Conservation (phyloP, 371 early-diverging fungal genomes). For the Apophysomyces elegans region DNA sequence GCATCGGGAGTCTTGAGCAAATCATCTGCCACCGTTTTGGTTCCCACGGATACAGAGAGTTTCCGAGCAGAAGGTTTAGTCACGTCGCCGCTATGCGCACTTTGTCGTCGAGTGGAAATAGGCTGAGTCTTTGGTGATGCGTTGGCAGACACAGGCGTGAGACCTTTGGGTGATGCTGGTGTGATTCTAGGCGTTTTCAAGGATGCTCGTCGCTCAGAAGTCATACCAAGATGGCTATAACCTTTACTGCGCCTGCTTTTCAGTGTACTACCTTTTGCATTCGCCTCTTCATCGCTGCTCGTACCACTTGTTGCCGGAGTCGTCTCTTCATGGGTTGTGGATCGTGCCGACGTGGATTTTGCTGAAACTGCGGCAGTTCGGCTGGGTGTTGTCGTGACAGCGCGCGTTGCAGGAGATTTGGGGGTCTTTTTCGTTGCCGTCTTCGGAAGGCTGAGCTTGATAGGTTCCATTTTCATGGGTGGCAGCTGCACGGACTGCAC, state of each 20-base stretch:
- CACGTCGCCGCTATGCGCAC: not conserved
- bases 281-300: slow-evolving; percentile 26
- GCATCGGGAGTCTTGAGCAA: slow-evolving; percentile 15
- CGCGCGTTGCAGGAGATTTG: slow-evolving; percentile 2
- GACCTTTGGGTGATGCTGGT: slow-evolving; percentile 5
- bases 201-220: slow-evolving; percentile 16
- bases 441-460: slow-evolving; percentile 35
- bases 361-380: not conserved
- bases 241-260: slow-evolving; percentile 2
- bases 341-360: not conserved
- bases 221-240: slow-evolving; percentile 11
- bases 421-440: not conserved
- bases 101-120: slow-evolving; percentile 15
- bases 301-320: slow-evolving; percentile 11
- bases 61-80: slow-evolving; percentile 18
- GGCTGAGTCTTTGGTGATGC: slow-evolving; percentile 20
- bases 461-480: slow-evolving; percentile 56
- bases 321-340: not conserved
- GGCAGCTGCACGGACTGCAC: slow-evolving; percentile 46
- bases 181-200: slow-evolving; percentile 14
- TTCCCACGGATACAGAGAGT: slow-evolving; percentile 23
- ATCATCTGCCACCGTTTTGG: slow-evolving; percentile 11
- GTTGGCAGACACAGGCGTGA: slow-evolving; percentile 12
- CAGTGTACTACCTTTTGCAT: slow-evolving; percentile 5
- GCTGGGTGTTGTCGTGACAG: not conserved